Conservation (phyloP, 2,329 filamentous ascomycete species). For the Orbilia quercus region DNA sequence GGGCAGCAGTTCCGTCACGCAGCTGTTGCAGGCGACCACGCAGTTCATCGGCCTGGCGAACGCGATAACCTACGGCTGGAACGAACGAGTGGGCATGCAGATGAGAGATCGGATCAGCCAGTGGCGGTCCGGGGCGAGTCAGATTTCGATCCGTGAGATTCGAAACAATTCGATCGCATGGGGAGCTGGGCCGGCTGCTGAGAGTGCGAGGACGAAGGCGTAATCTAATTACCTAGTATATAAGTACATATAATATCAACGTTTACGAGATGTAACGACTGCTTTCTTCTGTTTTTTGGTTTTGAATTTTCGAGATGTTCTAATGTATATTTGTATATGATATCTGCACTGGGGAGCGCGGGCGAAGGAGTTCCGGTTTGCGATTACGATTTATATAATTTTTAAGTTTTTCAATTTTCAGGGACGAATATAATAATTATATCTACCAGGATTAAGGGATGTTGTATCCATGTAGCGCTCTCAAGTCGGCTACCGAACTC, state of each 20-base stretch:
- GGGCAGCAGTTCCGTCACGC: conserved; percentile 55
- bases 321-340: neutral
- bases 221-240: too few species aligned
- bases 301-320: too few species aligned
- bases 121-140: conserved; percentile 4
- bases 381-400: neutral
- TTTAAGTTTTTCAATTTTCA: neutral
- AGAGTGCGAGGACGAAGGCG: too few species aligned
- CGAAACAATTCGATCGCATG: neutral
- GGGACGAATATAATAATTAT: too few species aligned
- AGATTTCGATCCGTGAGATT: conserved; percentile 1
- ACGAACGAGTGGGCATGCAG: conserved; percentile 60
- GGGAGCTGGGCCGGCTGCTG: neutral
- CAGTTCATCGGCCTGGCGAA: conserved; percentile 64
- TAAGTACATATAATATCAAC: too few species aligned
- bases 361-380: neutral
- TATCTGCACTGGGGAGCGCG: neutral
- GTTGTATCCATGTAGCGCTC: too few species aligned
- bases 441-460: too few species aligned
- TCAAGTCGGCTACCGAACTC: conserved; percentile 5
- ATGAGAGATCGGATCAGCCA: conserved; percentile 11
- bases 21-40: conserved; percentile 62
- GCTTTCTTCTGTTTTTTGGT: too few species aligned
- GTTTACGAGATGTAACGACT: too few species aligned
- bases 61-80: conserved; percentile 64